These are phyloP conservation scores for Suhomyces yuchorum DNA, from an alignment of 1,139 yeast species.

Conservation along the genomic window DNA sequence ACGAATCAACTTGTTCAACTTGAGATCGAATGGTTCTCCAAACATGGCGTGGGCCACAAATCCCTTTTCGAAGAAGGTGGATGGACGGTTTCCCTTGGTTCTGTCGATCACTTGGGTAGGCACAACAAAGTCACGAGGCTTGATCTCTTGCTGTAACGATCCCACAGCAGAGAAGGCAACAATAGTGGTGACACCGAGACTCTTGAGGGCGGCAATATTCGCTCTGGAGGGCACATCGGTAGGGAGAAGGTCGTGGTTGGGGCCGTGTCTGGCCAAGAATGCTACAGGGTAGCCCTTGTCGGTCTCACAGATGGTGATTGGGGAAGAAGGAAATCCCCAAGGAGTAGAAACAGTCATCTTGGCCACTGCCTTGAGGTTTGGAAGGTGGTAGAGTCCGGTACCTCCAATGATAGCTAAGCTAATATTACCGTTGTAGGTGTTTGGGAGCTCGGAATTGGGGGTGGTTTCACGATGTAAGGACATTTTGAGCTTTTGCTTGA, in stretches of 20 bases:
- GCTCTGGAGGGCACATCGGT: constrained; percentile 92
- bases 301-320: constrained; percentile 84
- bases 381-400: constrained; percentile 91
- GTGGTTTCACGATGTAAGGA: constrained; percentile 41
- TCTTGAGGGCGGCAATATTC: constrained; percentile 92
- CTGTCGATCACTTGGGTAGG: constrained; percentile 96
- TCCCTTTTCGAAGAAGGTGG: constrained; percentile 89
- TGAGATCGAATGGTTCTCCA: constrained; percentile 92
- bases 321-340: constrained; percentile 96
- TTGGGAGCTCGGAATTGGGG: constrained; percentile 36
- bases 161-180: constrained; percentile 97
- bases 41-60: constrained; percentile 96
- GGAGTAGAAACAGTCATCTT: constrained; percentile 81
- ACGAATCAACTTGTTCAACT: constrained; percentile 65
- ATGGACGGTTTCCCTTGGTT: constrained; percentile 90
- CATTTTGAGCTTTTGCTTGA: constrained; percentile 22
- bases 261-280: constrained; percentile 92
- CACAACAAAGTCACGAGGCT: constrained; percentile 91
- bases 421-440: constrained; percentile 48
- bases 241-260: constrained; percentile 85
- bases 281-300: constrained; percentile 82
- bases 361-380: constrained; percentile 83
- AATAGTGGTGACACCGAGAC: constrained; percentile 81
- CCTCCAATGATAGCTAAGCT: constrained; percentile 93
- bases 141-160: constrained; percentile 82